These are phyloP conservation scores for Entelexis sorbosivorans DNA, from an alignment of 1,139 yeast species.

Conservation along the genomic window DNA sequence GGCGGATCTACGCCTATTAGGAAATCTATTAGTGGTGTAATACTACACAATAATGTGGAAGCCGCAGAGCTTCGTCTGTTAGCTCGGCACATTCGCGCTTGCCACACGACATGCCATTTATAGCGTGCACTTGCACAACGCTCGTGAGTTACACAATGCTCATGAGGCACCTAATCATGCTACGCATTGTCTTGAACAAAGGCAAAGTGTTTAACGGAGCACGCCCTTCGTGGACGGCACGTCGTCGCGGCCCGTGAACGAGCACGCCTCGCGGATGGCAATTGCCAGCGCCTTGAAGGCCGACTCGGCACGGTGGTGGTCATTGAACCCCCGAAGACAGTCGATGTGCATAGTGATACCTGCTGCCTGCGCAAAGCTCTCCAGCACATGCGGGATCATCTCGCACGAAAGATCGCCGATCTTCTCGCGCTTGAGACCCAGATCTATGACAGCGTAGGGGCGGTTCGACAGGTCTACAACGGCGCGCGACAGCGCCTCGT, in stretches of 20 bases:
- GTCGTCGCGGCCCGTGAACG: slow-evolving; percentile 75
- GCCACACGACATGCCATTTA: no score
- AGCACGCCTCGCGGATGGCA: slow-evolving; percentile 77
- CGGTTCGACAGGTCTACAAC: slow-evolving; percentile 89
- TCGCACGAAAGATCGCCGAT: slow-evolving; percentile 88
- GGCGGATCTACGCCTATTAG: no score
- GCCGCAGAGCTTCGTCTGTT: no score
- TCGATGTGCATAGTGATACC: slow-evolving; percentile 88
- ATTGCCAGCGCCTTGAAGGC: slow-evolving; percentile 94
- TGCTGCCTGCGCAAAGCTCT: slow-evolving; percentile 88
- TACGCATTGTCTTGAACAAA: no score
- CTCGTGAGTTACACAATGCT: no score
- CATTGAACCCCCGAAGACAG: slow-evolving; percentile 83
- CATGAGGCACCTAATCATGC: no score
- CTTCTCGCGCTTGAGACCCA: slow-evolving; percentile 83
- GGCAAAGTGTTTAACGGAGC: slow-evolving; percentile 30
- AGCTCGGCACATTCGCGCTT: no score
- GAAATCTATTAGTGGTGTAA: no score
- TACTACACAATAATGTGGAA: no score
- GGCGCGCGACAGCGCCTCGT: slow-evolving; percentile 88
- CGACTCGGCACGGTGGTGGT: slow-evolving; percentile 90
- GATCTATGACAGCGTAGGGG: slow-evolving; percentile 80
- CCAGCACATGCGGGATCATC: slow-evolving; percentile 93
- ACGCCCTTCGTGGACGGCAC: slow-evolving; percentile 97
- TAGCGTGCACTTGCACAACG: no score